Evolutionary conservation across 768 basidiomycete species (phyloP).

Genomic region (Lentinula sp.): DNA sequence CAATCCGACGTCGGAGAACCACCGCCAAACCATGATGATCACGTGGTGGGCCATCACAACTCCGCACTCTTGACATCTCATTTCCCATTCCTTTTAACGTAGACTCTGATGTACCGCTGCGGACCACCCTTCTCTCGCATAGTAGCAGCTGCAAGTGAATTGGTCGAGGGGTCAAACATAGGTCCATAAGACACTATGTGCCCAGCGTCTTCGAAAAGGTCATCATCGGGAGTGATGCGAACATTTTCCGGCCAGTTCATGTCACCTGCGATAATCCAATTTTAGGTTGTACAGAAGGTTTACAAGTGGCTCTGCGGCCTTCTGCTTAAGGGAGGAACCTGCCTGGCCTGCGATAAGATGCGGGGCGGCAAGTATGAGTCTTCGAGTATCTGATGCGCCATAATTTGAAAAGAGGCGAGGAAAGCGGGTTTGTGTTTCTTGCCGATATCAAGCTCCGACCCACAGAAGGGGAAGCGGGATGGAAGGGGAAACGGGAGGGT

Average conservation of each 20-base stretch:
- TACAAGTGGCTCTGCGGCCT: constrained; percentile 10
- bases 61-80: neutral
- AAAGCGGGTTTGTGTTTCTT: constrained; percentile 13
- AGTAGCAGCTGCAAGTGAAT: constrained; percentile 13
- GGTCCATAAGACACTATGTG: neutral
- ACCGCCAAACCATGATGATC: constrained; percentile 4
- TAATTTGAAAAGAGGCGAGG: constrained; percentile 5
- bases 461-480: constrained; percentile 8
- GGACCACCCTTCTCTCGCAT: constrained; percentile 8
- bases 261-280: constrained; percentile 14
- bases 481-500: constrained; percentile 10
- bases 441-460: constrained; percentile 8
- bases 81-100: constrained; percentile 2
- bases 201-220: constrained; percentile 7
- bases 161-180: constrained; percentile 13
- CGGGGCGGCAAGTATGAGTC: constrained; percentile 11
- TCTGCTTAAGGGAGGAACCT: constrained; percentile 7
- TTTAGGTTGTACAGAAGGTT: constrained; percentile 6
- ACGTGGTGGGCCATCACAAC: neutral
- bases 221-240: constrained; percentile 1
- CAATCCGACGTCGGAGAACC: neutral
- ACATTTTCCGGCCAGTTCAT: constrained; percentile 10
- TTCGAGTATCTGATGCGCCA: neutral
- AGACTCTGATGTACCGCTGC: constrained; percentile 16
- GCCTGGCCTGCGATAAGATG: constrained; percentile 11